Conservation (phyloP, 495 filamentous ascomycete genomes). For the Aspergillus coremiiformis region DNA sequence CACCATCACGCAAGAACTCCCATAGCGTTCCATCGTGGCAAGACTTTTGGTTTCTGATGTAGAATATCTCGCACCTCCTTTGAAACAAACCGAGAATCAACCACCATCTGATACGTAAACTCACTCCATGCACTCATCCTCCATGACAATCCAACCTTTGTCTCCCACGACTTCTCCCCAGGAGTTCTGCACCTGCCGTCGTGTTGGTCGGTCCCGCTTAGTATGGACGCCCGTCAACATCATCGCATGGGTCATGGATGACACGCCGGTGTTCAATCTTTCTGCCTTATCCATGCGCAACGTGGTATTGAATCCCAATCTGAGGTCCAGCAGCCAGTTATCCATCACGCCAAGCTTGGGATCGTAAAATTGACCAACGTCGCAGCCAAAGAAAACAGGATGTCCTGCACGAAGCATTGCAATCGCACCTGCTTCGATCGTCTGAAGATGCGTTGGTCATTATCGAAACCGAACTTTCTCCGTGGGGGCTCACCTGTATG, state of each 20-base stretch:
- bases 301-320: slow-evolving; percentile 67
- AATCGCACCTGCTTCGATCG: slow-evolving; percentile 64
- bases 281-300: slow-evolving; percentile 68
- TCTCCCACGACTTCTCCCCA: slow-evolving; percentile 63
- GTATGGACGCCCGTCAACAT: slow-evolving; percentile 79
- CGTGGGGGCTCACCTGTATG: slow-evolving; percentile 39
- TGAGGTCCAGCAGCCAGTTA: slow-evolving; percentile 59
- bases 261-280: slow-evolving; percentile 61
- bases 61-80: slow-evolving; percentile 62
- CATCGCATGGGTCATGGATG: slow-evolving; percentile 85
- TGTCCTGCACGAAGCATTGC: slow-evolving; percentile 66
- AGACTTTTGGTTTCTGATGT: slow-evolving; percentile 56
- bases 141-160: slow-evolving; percentile 83
- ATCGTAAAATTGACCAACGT: slow-evolving; percentile 77
- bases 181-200: slow-evolving; percentile 81
- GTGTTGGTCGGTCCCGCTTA: slow-evolving; percentile 52
- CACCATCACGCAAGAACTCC: slow-evolving; percentile 59
- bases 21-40: slow-evolving; percentile 87
- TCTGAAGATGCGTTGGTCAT: slow-evolving; percentile 12
- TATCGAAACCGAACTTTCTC: not conserved
- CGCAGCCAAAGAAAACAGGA: slow-evolving; percentile 82
- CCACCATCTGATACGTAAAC: slow-evolving; percentile 83
- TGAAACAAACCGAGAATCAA: slow-evolving; percentile 61
- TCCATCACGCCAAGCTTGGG: slow-evolving; percentile 66
- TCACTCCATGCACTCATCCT: slow-evolving; percentile 80